Conservation (phyloP, 495 filamentous ascomycete species). For the Hypoxylon lenormandii region DNA sequence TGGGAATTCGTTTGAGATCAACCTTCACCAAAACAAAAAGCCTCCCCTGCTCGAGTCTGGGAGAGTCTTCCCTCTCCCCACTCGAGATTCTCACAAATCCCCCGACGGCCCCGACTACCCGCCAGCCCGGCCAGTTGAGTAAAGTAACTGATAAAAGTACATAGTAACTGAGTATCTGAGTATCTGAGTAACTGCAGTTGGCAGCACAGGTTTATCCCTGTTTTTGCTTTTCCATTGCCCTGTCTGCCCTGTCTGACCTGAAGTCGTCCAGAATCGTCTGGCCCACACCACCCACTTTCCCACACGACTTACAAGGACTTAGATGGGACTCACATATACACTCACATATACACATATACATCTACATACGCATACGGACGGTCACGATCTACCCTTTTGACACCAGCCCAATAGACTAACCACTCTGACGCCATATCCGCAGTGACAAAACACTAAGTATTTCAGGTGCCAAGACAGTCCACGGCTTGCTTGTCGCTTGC, state of each 20-base stretch:
- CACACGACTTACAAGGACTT: no score
- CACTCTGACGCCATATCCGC: slow-evolving; percentile 48
- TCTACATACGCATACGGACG: slow-evolving; percentile 39
- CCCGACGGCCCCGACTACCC: slow-evolving; percentile 45
- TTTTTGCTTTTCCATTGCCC: slow-evolving; percentile 38
- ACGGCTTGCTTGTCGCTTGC: slow-evolving; percentile 17
- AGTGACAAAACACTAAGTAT: slow-evolving; percentile 30
- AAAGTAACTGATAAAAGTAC: no score
- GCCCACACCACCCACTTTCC: slow-evolving; percentile 34
- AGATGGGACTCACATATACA: slow-evolving; percentile 4
- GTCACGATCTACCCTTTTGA: slow-evolving; percentile 40
- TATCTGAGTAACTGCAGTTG: slow-evolving; percentile 29
- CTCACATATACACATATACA: slow-evolving; percentile 23
- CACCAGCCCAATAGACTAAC: slow-evolving; percentile 41
- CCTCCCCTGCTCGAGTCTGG: background rate
- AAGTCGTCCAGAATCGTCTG: slow-evolving; percentile 33
- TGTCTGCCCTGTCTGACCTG: slow-evolving; percentile 41
- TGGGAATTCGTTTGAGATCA: no score
- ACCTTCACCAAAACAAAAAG: background rate
- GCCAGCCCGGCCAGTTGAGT: slow-evolving; percentile 44
- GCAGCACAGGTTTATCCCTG: slow-evolving; percentile 39
- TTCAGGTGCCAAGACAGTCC: slow-evolving; percentile 40
- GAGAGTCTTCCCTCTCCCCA: background rate
- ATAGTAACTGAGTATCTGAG: no score
- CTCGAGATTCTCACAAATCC: slow-evolving; percentile 29